Base-by-base conservation (phyloP, 139 green algal genomes). In the Volvox africanus region DNA sequence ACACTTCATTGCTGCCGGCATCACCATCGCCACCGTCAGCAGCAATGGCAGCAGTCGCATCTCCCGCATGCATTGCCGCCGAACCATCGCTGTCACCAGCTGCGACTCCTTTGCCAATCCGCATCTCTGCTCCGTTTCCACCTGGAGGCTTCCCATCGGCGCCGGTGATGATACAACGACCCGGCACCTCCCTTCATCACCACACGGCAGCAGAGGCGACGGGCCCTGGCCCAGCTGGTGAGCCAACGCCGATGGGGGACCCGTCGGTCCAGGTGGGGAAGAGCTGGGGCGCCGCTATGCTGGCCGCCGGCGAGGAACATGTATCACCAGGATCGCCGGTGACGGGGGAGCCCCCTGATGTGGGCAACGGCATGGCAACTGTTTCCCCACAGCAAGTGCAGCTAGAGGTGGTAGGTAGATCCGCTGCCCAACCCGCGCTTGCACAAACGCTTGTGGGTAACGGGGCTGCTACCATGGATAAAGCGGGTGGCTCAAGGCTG, bases 181-280 rank as follows among this genome's bases (percentile, higher is more conserved):
- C 2, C 81, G 6, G 30, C 61, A 21, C 30, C 82, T 61, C 61
- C 32, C 28, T 62, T 88, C 83, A 16, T 24, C 68, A 37, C 82
- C 35, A 50, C 81, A 19, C 62, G 62, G 71, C 71, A 30, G 19
- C 18, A 5, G 16, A 33, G 18, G 62, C 82, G 14, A 65, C 83
- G 35, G 83, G 83, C 1, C 83, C 83, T 0, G 83, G 83, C 11
- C 83, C 83, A 6, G 67, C 83, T 0, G 83, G 83, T 18, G 83
- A 89, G 83, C 67, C 83, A 1, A 89, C 83, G 22, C 83, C 83
- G 30, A 14, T 81, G 83, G 83, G 83, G 26, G 83, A 89, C 68
- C 83, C 83, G 1, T 89, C 83, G 35, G 68, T 89, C 67, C 67
- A 78, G 11, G 5, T 37, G 20, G 30, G 11, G 19, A 19, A 16